Base-by-base conservation (phyloP, 768 basidiomycete genomes). In the Mycena galopus region DNA sequence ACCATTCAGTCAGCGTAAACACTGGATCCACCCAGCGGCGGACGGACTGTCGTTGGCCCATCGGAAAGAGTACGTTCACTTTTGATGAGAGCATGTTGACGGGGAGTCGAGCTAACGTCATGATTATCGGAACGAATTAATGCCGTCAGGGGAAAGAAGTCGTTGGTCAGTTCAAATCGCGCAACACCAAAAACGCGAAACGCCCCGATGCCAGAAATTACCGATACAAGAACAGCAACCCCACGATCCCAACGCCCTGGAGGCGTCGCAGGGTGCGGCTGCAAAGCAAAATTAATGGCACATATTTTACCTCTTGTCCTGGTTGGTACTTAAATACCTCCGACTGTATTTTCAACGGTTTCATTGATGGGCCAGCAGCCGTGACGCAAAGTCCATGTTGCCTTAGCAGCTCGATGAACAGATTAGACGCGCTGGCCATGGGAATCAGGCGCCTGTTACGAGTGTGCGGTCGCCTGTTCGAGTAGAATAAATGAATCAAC, bases 21-120 rank as follows among this genome's bases (percentile, higher is more conserved):
- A 86, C 89, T 23, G 95, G 95, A 1, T 85, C 91, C 1, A 91
- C 2, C 95, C 95, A 9, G 92, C 95, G 19, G 90, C 90, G 2
- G 95, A 96, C 79, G 93, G 2, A 88, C 84, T 0, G 83, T 96
- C 56, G 81, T 92, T 10, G 65, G 62, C 80, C 86, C 4, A 84
- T 86, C 4, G 72, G 80, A 81, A 82, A 33, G 83, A 86, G 62
- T 35, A 58, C 56, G 7, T 71, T 71, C 2, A 80, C 83, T 0
- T 95, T 96, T 73, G 94, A 96, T 75, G 95, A 96, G 78, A 94
- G 94, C 72, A 94, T 93, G 3, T 83, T 96, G 61, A 96, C 96
- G 0, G 95, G 5, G 95, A 96, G 80, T 90, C 91, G 17, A 83
- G n/a, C n/a, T n/a, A n/a, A n/a, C n/a, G n/a, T n/a, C n/a, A n/a